Evolutionary conservation across 441 rosid species (phyloP), one percentile per base, ranked within the genome.

Genomic region (Gossypium lobatum): DNA sequence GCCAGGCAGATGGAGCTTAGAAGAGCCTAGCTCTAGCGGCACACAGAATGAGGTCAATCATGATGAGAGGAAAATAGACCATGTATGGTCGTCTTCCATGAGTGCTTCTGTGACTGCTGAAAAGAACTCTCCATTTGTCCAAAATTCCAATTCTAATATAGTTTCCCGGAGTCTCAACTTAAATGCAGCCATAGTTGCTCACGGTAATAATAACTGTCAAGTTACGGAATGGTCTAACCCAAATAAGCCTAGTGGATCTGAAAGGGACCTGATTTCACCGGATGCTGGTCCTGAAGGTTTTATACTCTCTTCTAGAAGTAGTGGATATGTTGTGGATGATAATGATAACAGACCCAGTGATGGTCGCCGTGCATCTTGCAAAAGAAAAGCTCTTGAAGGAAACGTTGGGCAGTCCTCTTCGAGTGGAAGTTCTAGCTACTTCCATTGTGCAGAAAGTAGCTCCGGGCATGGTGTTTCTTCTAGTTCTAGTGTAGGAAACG

Each of bases 331-430:
- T 21, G 75, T 61, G 20, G 90, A 79, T 73, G 88, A 80, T 54
- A 81, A 69, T 82, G 81, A 74, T 68, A 81, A 75, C 69, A 84
- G 88, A 74, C 80, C 82, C 0, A 84, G 87, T 64, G 96, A 87
- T 64, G 91, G 87, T 14, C 84, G 83, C 1, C 95, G 87, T 39
- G 76, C 82, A 52, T 85, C 93, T 26, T 83, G 92, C 82, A 95
- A 95, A 84, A 88, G 99, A 80, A 95, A 93, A 84, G 88, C 95
- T 55, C 75, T 85, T 64, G 98, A 87, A 74, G 90, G 83, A 20
- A 81, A 84, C 76, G 71, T 83, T 59, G 96, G 90, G 16, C 92
- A 88, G 78, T 84, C 95, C 67, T 93, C 97, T 48, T 52, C 76
- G 4, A 79, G 77, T 59, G 91, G 84, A 64, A 85, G 81, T 74